Evolutionary conservation across 345 rosid species (phyloP).

Genomic region (Eutrema yunnanense): DNA sequence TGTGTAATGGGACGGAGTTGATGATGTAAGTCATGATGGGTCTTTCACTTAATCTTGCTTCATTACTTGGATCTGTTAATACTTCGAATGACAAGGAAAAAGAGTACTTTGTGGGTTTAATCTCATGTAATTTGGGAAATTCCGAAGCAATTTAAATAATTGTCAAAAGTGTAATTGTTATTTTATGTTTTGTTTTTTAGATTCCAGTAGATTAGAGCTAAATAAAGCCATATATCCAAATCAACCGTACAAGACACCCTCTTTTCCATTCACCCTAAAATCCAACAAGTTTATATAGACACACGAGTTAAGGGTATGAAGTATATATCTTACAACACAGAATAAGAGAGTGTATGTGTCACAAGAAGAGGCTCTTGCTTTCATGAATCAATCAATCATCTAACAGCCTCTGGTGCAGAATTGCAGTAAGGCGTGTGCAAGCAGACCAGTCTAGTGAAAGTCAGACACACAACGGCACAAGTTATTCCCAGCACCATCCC

Average conservation of each 20-base stretch:
- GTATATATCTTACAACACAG: conserved; percentile 23
- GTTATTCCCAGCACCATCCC: conserved; percentile 65
- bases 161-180: neutral
- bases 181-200: neutral
- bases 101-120: neutral
- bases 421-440: conserved; percentile 96
- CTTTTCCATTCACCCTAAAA: conserved; percentile 8
- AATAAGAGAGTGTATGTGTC: neutral
- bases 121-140: neutral
- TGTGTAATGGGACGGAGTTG: neutral
- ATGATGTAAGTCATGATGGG: neutral
- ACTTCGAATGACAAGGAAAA: neutral
- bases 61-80: neutral
- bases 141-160: neutral
- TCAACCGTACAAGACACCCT: conserved; percentile 1
- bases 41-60: neutral
- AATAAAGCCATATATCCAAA: conserved; percentile 3
- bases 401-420: conserved; percentile 97
- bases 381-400: conserved; percentile 11
- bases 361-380: neutral
- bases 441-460: conserved; percentile 85
- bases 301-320: conserved; percentile 7
- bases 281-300: conserved; percentile 9
- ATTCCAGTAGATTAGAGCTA: neutral
- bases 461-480: conserved; percentile 72